Percentiles rank a stretch among this genome's conserved stretches.
phyloP scores from a whole-genome alignment of 495 filamentous ascomycete genomes.

The Neurospora sp. region DNA sequence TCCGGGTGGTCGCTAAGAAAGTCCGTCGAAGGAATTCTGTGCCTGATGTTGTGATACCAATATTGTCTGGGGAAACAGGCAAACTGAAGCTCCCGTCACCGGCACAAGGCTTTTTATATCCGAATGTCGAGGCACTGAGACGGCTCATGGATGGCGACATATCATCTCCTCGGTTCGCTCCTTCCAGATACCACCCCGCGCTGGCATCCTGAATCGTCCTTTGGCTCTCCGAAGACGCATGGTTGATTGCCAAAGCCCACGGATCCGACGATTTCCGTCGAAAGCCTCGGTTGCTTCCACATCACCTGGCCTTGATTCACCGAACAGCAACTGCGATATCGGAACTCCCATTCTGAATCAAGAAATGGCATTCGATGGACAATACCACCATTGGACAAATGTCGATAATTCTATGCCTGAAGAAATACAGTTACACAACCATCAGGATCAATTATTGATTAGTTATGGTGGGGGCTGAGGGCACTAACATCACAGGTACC shows the following conservation, averaged over 20 bases:
- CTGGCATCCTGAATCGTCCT: not conserved
- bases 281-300: not conserved
- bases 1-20: not conserved
- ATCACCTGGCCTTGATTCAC: not conserved
- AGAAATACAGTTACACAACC: not conserved
- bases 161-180: not conserved
- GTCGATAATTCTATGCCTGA: not conserved
- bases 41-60: not conserved
- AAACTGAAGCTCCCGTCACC: not conserved
- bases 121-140: not conserved
- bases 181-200: not conserved
- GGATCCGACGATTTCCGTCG: not conserved
- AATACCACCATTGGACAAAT: not conserved
- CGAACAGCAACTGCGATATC: not conserved
- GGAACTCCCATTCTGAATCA: not conserved
- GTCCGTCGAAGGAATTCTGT: not conserved
- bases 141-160: not conserved
- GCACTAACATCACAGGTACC: not conserved
- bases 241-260: not conserved
- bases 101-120: not conserved
- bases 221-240: not conserved
- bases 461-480: not conserved
- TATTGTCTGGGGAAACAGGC: not conserved
- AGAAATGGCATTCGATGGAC: not conserved
- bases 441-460: not conserved